Evolutionary conservation across 345 rosid genomes (phyloP).

Genomic region (Mallotus nudiflorus): DNA sequence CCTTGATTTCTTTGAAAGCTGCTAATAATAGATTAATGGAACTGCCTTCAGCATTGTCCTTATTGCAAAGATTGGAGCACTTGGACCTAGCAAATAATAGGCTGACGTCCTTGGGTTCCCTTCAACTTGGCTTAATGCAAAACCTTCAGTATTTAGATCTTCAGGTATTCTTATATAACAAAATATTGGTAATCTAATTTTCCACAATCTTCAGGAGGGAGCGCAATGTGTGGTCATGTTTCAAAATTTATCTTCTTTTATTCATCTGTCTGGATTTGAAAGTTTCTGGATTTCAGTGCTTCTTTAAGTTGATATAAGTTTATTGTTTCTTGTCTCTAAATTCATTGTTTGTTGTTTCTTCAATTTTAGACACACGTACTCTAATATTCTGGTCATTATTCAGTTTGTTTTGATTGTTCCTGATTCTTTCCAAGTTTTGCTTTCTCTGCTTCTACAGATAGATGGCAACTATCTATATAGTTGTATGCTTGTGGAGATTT

Average conservation of each 20-base stretch:
- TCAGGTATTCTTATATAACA: conserved; percentile 54
- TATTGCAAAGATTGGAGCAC: conserved; percentile 67
- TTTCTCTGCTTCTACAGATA: neutral
- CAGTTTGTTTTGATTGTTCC: neutral
- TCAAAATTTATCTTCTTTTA: neutral
- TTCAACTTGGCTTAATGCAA: conserved; percentile 67
- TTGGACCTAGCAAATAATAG: conserved; percentile 87
- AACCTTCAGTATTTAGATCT: conserved; percentile 68
- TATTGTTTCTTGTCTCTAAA: neutral
- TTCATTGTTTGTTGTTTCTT: neutral
- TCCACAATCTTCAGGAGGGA: neutral
- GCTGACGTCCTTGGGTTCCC: conserved; percentile 66
- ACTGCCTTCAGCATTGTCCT: conserved; percentile 59
- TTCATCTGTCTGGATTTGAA: neutral
- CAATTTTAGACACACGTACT: neutral
- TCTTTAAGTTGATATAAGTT: neutral
- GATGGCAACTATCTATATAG: neutral
- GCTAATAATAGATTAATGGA: conserved; percentile 84
- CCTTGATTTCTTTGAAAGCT: conserved; percentile 68
- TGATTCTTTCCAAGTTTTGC: neutral
- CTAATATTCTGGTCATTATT: neutral
- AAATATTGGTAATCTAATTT: neutral
- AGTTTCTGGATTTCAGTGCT: neutral
- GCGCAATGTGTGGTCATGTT: neutral
- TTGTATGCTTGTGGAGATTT: neutral